Base-by-base conservation (phyloP, 2,329 filamentous ascomycete genomes). In the Pyrenochaeta sp. region DNA sequence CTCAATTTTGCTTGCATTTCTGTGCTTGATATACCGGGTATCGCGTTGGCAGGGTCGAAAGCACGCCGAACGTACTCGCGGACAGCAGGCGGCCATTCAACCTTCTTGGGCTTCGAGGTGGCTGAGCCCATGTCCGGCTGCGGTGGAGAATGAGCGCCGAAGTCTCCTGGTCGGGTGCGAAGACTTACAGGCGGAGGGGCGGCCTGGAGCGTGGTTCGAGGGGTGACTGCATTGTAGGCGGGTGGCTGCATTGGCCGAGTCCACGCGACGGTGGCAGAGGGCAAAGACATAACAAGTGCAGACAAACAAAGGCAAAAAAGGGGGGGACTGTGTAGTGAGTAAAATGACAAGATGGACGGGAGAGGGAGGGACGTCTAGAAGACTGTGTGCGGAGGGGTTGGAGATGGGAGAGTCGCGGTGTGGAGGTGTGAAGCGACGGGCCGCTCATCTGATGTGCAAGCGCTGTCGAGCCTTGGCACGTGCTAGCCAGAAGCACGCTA, bases 1-100 rank as follows among this genome's bases (percentile, higher is more conserved):
- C 94, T 97, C 60, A 99, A 81, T 71, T 92, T 96, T 55, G 82
- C 81, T 75, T 97, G 90, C 82, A 97, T 89, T 51, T 96, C 92
- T 47, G 82, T 68, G 45, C 64, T 64, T n/a, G 69, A 70, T 51
- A 83, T 78, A 51, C 75, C 78, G 12, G 71, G 57, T 35, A 81
- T 74, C 32, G 67, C 64, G 71, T 92, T 90, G 53, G 87, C 85
- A 21, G 87, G 85, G 45, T 90, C 87, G 73, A 98, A 98, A 21
- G 92, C 93, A 69, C 92, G 88, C 69, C 92, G 89, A 29, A 98
- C 94, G 78, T 97, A 98, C 62, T 84, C 82, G 66, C 92, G 90
- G 55, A 98, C 91, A n/a, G 89, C 85, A 37, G 85, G 81, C 29
- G 92, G 88, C 89, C 92, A 98, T 65, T 90, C 86, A 67, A 89